Evolutionary conservation across 768 basidiomycete genomes (phyloP).

Genomic region (Panaeolus papilionaceus): DNA sequence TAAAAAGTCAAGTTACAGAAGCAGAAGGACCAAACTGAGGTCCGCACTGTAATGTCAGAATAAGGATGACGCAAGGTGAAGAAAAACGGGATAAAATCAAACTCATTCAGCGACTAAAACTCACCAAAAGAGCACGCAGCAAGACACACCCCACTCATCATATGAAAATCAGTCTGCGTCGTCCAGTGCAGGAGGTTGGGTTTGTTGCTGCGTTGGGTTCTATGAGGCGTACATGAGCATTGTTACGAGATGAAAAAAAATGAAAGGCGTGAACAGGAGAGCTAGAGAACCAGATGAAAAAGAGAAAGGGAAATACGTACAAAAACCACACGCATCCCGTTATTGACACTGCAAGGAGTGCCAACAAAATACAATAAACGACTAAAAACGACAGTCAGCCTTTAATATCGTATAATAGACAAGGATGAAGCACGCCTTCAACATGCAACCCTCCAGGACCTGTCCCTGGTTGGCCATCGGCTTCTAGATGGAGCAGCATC

Average conservation of each 20-base stretch:
- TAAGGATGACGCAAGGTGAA: too few species aligned
- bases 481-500: not conserved
- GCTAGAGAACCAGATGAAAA: too few species aligned
- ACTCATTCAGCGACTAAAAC: not conserved
- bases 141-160: not conserved
- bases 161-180: conserved; percentile 4
- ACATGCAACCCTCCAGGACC: not conserved
- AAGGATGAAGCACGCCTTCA: not conserved
- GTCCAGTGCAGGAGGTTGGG: not conserved
- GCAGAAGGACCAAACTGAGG: too few species aligned
- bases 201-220: not conserved
- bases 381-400: not conserved
- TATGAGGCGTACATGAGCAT: not conserved
- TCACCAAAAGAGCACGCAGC: not conserved
- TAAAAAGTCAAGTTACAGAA: too few species aligned
- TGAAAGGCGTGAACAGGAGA: not conserved
- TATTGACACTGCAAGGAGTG: not conserved
- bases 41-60: too few species aligned
- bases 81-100: too few species aligned
- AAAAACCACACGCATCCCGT: not conserved
- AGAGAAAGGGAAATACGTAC: not conserved
- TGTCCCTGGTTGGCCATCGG: not conserved
- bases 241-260: too few species aligned
- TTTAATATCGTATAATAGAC: too few species aligned
- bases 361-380: not conserved